Evolutionary conservation across 768 basidiomycete genomes (phyloP), one percentile per base, ranked within the genome.

Genomic region (Collybiopsis luxurians): DNA sequence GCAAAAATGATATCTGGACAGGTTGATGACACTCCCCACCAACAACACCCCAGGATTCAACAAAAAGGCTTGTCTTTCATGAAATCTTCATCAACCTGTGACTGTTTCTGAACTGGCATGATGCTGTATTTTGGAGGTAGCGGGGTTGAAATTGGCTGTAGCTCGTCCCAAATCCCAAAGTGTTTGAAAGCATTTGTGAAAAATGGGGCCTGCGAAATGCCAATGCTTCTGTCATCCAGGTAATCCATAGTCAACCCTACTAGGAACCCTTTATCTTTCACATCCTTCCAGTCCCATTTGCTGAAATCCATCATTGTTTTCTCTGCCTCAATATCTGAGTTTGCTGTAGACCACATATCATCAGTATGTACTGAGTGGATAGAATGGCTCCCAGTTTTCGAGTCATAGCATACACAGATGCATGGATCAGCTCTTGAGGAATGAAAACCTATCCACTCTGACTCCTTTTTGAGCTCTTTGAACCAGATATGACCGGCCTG

Each of bases 401-500:
- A 27, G 7, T 31, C 9, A 4, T 50, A 13, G 5, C 21, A 24
- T n/a, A 11, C 19, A 5, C 27, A 27, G 5, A 56, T 43, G 34
- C 54, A 56, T 7, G 54, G 52, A 39, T 53, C 52, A 13, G 52
- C 52, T 24, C 38, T 34, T n/a, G 52, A 53, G 11, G 52, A 39
- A 12, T 39, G 3, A 21, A 53, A 53, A 7, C 52, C 52, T 11
- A 53, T 17, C 4, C 38, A n/a, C 23, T 34, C 23, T n/a, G 30
- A 53, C 5, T 36, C 34, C n/a, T 34, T 24, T 19, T 53, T 24
- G 23, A 53, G 38, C 1, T 28, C 26, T 23, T 53, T 38, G 17
- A 24, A 53, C 52, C 52, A 53, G 24, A 53, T 53, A 17, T 53
- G 52, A 53, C 52, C 52, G 15, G 52, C 30, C 23, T 53, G 52